Conservation (phyloP, 768 basidiomycete genomes). For the Boletus tylopilopsis region DNA sequence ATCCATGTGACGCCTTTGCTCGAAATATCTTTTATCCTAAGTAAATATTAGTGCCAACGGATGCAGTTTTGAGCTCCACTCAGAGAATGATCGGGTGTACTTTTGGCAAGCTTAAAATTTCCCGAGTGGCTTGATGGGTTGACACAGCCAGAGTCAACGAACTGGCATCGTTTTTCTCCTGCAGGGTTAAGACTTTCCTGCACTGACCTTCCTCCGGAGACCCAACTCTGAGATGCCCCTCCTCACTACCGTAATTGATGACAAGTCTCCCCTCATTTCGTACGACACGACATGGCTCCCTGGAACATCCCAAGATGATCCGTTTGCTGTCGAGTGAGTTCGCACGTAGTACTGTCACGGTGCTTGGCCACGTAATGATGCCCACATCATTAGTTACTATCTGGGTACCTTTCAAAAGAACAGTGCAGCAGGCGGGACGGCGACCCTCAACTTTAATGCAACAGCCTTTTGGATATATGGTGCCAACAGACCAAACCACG, state of each 20-base stretch:
- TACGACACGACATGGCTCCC: slow-evolving; percentile 25
- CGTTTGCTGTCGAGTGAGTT: slow-evolving; percentile 17
- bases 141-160: background rate
- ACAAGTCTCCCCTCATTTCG: slow-evolving; percentile 31
- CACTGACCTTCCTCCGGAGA: background rate
- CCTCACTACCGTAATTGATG: slow-evolving; percentile 23
- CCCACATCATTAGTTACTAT: slow-evolving; percentile 32
- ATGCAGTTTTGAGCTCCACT: background rate
- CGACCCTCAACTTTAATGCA: slow-evolving; percentile 46
- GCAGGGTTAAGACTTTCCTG: background rate
- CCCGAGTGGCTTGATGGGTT: too few relatives aligned
- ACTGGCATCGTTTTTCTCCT: too few relatives aligned
- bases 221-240: slow-evolving; percentile 17
- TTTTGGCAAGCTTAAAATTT: background rate
- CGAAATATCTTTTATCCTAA: background rate
- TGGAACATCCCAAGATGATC: slow-evolving; percentile 17
- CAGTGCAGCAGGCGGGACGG: slow-evolving; percentile 28
- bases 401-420: slow-evolving; percentile 39
- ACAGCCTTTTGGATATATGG: slow-evolving; percentile 48
- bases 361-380: background rate
- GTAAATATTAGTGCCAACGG: background rate
- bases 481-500: slow-evolving; percentile 46
- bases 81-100: too few relatives aligned
- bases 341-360: background rate
- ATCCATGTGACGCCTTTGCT: slow-evolving; percentile 4